Evolutionary conservation across 2,329 filamentous ascomycete species (phyloP).

Genomic region (Fusarium nelsonii): DNA sequence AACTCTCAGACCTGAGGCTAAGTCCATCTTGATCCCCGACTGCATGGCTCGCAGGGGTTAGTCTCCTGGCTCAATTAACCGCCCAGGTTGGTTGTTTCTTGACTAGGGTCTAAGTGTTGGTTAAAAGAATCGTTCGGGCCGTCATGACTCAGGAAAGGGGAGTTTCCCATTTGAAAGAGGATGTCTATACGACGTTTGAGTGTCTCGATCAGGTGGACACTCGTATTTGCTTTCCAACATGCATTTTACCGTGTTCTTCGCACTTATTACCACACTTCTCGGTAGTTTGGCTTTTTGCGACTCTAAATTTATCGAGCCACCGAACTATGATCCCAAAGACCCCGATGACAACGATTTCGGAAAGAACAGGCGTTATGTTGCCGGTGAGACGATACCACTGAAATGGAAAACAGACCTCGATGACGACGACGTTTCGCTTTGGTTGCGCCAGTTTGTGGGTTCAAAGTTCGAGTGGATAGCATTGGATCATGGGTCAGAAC

Average conservation of each 20-base stretch:
- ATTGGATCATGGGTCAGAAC: neutral
- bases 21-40: neutral
- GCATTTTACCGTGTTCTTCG: fast-evolving
- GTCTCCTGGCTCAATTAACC: neutral
- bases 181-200: neutral
- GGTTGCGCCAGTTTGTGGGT: no score
- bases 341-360: fast-evolving
- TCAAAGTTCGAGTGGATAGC: neutral
- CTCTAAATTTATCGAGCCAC: neutral
- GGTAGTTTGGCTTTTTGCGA: fast-evolving
- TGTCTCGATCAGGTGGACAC: fast-evolving
- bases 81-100: fast-evolving
- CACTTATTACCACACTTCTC: neutral
- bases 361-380: fast-evolving
- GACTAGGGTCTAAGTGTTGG: fast-evolving
- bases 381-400: neutral
- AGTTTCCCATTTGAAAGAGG: no score
- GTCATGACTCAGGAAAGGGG: no score
- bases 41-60: neutral
- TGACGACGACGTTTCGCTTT: fast-evolving
- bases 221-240: fast-evolving
- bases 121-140: neutral
- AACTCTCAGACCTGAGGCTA: neutral
- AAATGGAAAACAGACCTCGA: neutral
- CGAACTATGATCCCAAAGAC: neutral